Conservation (phyloP, 2,329 filamentous ascomycete genomes). For the Sporothrix variecibatus region DNA sequence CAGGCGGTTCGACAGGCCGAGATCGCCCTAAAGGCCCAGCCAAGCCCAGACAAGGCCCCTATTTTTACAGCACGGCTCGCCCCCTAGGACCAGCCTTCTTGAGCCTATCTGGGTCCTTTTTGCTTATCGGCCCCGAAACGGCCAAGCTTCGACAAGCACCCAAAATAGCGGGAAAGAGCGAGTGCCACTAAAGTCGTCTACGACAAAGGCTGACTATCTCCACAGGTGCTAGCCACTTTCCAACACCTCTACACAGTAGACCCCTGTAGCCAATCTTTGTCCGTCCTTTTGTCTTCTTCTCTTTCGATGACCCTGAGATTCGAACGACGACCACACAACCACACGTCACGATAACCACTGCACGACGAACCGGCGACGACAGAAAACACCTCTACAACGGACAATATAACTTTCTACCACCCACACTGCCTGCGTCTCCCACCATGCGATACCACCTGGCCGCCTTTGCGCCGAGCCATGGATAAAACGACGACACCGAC, state of each 20-base stretch:
- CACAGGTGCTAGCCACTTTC: constrained; percentile 9
- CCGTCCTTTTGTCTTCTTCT: neutral
- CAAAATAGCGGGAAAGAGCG: neutral
- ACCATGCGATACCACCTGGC: constrained; percentile 21
- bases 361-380: neutral
- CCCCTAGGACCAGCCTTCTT: neutral
- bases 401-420: neutral
- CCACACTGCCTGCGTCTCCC: neutral
- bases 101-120: neutral
- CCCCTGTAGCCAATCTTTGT: neutral
- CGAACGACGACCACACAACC: neutral
- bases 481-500: constrained; percentile 18
- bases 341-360: neutral
- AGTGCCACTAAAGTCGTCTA: neutral
- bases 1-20: neutral
- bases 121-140: neutral
- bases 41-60: neutral
- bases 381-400: neutral
- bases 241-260: neutral
- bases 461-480: constrained; percentile 16
- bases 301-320: neutral
- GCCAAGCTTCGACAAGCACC: neutral
- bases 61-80: neutral
- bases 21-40: neutral
- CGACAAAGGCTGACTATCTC: neutral